phyloP scores from a whole-genome alignment of 352 stramenopile genomes.

The Globisporangium uncinulatum region DNA sequence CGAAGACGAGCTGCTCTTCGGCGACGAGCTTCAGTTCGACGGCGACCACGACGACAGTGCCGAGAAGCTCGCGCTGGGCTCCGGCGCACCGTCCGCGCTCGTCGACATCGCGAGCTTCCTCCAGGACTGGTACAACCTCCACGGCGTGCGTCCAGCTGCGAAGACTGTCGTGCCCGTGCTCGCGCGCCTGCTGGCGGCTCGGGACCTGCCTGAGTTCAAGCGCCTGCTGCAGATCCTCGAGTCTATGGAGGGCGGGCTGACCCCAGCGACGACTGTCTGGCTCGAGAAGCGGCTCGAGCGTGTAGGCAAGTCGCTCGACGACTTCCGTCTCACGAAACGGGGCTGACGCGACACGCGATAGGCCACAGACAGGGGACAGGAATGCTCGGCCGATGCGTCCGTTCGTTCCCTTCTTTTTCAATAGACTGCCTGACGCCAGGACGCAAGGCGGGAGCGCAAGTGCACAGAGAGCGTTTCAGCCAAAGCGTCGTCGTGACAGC shows the following conservation, averaged over 20 bases:
- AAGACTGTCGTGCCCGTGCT: slow-evolving; percentile 78
- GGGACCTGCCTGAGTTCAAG: slow-evolving; percentile 53
- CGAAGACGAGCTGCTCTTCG: slow-evolving; percentile 36
- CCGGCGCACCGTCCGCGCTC: slow-evolving; percentile 33
- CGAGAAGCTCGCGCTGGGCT: slow-evolving; percentile 23
- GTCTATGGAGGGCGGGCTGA: slow-evolving; percentile 62
- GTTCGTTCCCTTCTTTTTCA: background rate
- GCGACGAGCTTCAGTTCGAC: slow-evolving; percentile 30
- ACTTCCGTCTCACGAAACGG: slow-evolving; percentile 30
- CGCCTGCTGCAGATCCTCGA: slow-evolving; percentile 75
- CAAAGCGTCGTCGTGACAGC: slow-evolving; percentile 3
- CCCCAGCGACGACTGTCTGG: slow-evolving; percentile 61
- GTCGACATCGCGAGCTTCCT: slow-evolving; percentile 68
- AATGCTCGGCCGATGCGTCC: too few species aligned
- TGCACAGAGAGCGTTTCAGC: too few species aligned
- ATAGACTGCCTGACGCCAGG: background rate
- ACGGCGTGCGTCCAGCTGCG: slow-evolving; percentile 49
- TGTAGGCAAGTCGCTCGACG: slow-evolving; percentile 50
- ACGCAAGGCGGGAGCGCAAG: too few species aligned
- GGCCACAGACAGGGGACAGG: too few species aligned
- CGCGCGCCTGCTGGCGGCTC: slow-evolving; percentile 40
- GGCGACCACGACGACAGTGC: slow-evolving; percentile 26
- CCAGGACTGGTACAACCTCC: slow-evolving; percentile 86
- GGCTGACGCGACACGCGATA: too few species aligned
- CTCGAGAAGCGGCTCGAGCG: slow-evolving; percentile 59